Conservation (phyloP, 805 yeast species). For the Candida yuanshanica region DNA sequence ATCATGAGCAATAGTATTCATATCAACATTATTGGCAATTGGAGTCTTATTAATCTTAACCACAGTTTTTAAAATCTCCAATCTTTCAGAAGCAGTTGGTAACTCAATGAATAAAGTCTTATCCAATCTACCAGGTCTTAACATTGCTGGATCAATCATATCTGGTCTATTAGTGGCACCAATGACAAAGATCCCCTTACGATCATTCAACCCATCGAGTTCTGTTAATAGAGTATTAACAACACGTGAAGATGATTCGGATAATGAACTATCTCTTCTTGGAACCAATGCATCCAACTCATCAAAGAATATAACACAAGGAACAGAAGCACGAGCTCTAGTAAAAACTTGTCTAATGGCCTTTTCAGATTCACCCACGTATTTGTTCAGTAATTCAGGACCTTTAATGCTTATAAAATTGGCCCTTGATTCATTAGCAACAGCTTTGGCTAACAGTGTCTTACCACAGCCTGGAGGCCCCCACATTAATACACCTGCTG, state of each 20-base stretch:
- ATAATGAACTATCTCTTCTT: conserved; percentile 78
- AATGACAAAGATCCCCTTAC: conserved; percentile 88
- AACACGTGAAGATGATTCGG: conserved; percentile 88
- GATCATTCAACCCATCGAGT: conserved; percentile 87
- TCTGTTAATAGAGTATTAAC: conserved; percentile 94
- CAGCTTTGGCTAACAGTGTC: conserved; percentile 92
- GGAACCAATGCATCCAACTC: conserved; percentile 96
- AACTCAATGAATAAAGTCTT: conserved; percentile 88
- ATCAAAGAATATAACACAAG: conserved; percentile 93
- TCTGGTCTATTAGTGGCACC: conserved; percentile 98
- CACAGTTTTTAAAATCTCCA: conserved; percentile 76
- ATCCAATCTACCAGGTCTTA: conserved; percentile 93
- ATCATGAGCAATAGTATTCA: conserved; percentile 60
- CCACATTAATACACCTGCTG: conserved; percentile 96
- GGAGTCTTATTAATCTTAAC: conserved; percentile 74
- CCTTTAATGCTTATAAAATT: conserved; percentile 95
- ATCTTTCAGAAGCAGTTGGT: conserved; percentile 72
- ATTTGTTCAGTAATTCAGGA: conserved; percentile 89
- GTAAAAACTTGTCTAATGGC: conserved; percentile 91
- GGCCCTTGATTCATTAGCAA: conserved; percentile 94
- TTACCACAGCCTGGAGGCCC: conserved; percentile 99
- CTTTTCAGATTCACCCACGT: conserved; percentile 93
- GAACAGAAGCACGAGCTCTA: conserved; percentile 88
- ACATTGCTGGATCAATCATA: conserved; percentile 97
- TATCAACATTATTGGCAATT: conserved; percentile 53